Evolutionary conservation across 2,329 filamentous ascomycete genomes (phyloP).

Genomic region (Colletotrichum noveboracense): DNA sequence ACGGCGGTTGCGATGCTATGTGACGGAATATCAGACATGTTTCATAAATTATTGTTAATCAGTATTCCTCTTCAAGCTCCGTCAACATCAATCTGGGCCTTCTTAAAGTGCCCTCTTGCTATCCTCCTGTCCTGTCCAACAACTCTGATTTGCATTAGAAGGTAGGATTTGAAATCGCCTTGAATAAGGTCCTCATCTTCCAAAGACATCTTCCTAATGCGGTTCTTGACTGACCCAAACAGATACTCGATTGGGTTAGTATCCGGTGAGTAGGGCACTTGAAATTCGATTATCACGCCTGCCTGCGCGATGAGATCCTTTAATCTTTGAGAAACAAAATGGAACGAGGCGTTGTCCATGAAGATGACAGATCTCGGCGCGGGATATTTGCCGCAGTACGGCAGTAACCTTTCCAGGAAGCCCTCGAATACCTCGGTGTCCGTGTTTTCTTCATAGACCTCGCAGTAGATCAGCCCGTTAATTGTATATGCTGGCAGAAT

Average conservation of each 20-base stretch:
- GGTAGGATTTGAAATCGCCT: constrained; percentile 25
- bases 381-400: constrained; percentile 21
- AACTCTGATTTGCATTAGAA: constrained; percentile 23
- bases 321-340: constrained; percentile 17
- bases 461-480: constrained; percentile 18
- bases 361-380: constrained; percentile 23
- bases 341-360: constrained; percentile 24
- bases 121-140: constrained; percentile 17
- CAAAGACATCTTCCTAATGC: constrained; percentile 16
- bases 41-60: background rate
- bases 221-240: constrained; percentile 23
- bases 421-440: constrained; percentile 18
- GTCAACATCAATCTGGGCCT: background rate
- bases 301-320: constrained; percentile 13
- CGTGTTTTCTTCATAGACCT: constrained; percentile 23
- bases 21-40: background rate
- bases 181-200: constrained; percentile 24
- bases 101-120: constrained; percentile 22
- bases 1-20: background rate
- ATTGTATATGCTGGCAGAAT: constrained; percentile 12
- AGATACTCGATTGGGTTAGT: constrained; percentile 22
- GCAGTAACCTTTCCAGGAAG: constrained; percentile 23
- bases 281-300: constrained; percentile 18
- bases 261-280: constrained; percentile 19
- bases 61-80: background rate